Evolutionary conservation across 257 asterid species (phyloP).

Genomic region (Ligustrum vulgare): DNA sequence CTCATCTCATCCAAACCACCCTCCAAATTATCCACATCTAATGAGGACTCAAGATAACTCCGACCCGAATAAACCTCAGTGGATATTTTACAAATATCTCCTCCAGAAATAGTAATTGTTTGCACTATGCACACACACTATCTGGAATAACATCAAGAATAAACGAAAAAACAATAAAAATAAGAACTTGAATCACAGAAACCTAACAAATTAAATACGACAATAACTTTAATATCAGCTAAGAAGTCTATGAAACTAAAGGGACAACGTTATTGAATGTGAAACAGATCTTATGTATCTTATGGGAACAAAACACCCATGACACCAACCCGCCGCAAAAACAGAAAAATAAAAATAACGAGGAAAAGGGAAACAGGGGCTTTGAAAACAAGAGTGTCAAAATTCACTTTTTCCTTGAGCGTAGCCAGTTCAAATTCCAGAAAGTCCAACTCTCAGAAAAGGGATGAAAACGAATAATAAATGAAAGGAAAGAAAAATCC

Average conservation of each 20-base stretch:
- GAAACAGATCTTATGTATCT: constrained; percentile 28
- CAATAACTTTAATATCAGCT: background rate
- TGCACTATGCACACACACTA: constrained; percentile 10
- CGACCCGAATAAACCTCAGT: constrained; percentile 22
- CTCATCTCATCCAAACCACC: constrained; percentile 66
- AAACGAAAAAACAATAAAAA: constrained; percentile 8
- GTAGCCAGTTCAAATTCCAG: constrained; percentile 56
- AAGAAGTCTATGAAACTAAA: constrained; percentile 3
- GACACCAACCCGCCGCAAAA: constrained; percentile 32
- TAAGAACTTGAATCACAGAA: constrained; percentile 25
- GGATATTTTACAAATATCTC: constrained; percentile 16
- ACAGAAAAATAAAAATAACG: constrained; percentile 20
- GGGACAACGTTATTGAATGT: constrained; percentile 17
- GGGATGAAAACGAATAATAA: constrained; percentile 5
- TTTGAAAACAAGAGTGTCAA: constrained; percentile 34
- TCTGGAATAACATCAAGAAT: constrained; percentile 31
- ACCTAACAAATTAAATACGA: constrained; percentile 4
- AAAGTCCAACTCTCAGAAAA: constrained; percentile 42
- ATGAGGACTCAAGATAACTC: constrained; percentile 23
- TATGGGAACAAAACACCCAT: constrained; percentile 27
- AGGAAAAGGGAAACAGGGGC: constrained; percentile 24
- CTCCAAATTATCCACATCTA: constrained; percentile 43
- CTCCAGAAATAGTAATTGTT: constrained; percentile 19
- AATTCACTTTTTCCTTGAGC: constrained; percentile 30
- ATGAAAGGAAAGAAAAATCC: constrained; percentile 8